phyloP scores from a whole-genome alignment of 805 yeast genomes.

The Metschnikowia vanudenii region DNA sequence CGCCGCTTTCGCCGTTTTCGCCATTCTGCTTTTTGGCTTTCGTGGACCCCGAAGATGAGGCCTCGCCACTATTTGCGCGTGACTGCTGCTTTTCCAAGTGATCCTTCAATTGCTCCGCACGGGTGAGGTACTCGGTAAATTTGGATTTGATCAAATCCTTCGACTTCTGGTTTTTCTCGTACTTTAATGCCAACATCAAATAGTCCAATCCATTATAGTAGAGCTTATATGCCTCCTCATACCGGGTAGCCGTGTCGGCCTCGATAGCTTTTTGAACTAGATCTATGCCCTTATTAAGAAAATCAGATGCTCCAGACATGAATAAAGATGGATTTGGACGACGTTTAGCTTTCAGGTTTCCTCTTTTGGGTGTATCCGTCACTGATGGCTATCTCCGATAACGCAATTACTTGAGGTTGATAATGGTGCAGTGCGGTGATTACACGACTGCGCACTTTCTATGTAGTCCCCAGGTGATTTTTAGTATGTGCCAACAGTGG shows the following conservation, averaged over 20 bases:
- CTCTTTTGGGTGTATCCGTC: not conserved
- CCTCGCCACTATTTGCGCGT: slow-evolving; percentile 47
- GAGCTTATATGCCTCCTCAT: slow-evolving; percentile 90
- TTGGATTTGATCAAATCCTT: slow-evolving; percentile 86
- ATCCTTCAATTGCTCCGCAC: slow-evolving; percentile 93
- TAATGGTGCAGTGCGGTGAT: slow-evolving; percentile 1
- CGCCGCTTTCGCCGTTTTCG: slow-evolving; percentile 45
- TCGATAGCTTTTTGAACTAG: slow-evolving; percentile 92
- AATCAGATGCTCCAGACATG: slow-evolving; percentile 52
- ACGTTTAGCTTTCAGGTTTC: not conserved
- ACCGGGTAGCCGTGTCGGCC: slow-evolving; percentile 84
- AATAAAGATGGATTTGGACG: not conserved
- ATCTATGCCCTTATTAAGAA: slow-evolving; percentile 91
- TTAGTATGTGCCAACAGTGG: not conserved
- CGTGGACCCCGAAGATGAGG: slow-evolving; percentile 56
- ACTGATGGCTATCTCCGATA: not conserved
- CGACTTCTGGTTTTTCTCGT: slow-evolving; percentile 83
- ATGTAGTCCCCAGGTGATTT: not conserved
- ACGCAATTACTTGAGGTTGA: not conserved
- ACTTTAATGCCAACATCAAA: slow-evolving; percentile 91
- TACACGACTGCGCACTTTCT: not conserved
- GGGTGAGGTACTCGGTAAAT: slow-evolving; percentile 83
- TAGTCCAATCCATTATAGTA: slow-evolving; percentile 94
- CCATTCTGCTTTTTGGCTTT: slow-evolving; percentile 49
- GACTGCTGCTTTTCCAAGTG: slow-evolving; percentile 68